These are phyloP conservation scores for Metschnikowia orientalis DNA, from an alignment of 805 yeast genomes.

Conservation along the genomic window DNA sequence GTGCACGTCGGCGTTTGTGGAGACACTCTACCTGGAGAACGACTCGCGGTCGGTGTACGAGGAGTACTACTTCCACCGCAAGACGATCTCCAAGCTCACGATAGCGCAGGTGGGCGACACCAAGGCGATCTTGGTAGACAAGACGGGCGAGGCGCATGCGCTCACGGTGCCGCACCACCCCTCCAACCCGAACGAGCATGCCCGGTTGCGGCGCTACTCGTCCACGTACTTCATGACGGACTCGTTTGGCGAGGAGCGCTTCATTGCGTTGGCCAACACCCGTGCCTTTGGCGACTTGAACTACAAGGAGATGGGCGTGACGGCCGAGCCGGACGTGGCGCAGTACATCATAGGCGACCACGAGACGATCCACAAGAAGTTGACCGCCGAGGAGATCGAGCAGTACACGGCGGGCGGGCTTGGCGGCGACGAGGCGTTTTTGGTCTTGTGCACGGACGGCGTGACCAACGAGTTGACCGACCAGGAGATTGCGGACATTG, in stretches of 20 bases:
- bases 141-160: slow-evolving; percentile 71
- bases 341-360: slow-evolving; percentile 64
- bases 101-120: slow-evolving; percentile 95
- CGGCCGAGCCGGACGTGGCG: slow-evolving; percentile 87
- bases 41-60: slow-evolving; percentile 28
- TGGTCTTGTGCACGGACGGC: slow-evolving; percentile 85
- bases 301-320: slow-evolving; percentile 78
- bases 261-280: slow-evolving; percentile 81
- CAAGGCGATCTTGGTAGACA: slow-evolving; percentile 79
- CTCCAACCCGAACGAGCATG: slow-evolving; percentile 69
- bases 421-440: slow-evolving; percentile 85
- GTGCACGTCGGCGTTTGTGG: slow-evolving; percentile 60
- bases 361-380: slow-evolving; percentile 27
- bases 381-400: slow-evolving; percentile 36
- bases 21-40: slow-evolving; percentile 38
- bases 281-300: slow-evolving; percentile 86
- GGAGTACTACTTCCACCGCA: slow-evolving; percentile 57
- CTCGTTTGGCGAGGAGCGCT: slow-evolving; percentile 89
- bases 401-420: slow-evolving; percentile 38
- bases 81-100: slow-evolving; percentile 60
- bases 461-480: slow-evolving; percentile 75
- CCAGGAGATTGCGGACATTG: slow-evolving; percentile 86
- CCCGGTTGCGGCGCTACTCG: slow-evolving; percentile 61
- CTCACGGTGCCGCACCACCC: slow-evolving; percentile 86
- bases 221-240: slow-evolving; percentile 69